phyloP scores from a whole-genome alignment of 2,329 filamentous ascomycete genomes.

The Phyllosticta citriasiana region DNA sequence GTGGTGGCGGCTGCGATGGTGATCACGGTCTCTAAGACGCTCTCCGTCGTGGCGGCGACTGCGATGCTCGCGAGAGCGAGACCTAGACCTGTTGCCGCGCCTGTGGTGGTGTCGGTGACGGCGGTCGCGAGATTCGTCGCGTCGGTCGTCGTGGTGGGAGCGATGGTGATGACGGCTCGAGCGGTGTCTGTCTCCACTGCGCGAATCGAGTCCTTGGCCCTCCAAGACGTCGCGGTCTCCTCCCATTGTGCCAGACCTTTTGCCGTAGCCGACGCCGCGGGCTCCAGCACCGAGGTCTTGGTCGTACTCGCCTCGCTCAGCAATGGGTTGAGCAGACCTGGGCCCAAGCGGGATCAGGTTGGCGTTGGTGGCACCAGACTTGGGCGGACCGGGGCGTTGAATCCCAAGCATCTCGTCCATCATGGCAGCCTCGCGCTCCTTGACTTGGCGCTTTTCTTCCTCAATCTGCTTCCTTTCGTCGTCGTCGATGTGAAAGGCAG shows the following conservation, averaged over 20 bases:
- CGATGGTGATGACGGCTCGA: background rate
- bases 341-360: conserved; percentile 50
- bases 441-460: conserved; percentile 71
- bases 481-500: conserved; percentile 12
- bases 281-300: conserved; percentile 10
- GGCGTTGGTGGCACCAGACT: conserved; percentile 48
- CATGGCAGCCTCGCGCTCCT: conserved; percentile 88
- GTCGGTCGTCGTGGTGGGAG: background rate
- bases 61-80: background rate
- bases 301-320: conserved; percentile 27
- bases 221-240: conserved; percentile 16
- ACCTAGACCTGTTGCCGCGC: background rate
- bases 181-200: background rate
- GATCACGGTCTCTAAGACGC: background rate
- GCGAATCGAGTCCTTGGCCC: background rate
- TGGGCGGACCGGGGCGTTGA: conserved; percentile 50
- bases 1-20: background rate
- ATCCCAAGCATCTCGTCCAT: conserved; percentile 74
- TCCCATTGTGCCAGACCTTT: background rate
- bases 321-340: conserved; percentile 36
- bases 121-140: background rate
- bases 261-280: conserved; percentile 22
- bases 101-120: conserved; percentile 1
- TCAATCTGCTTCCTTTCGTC: conserved; percentile 49
- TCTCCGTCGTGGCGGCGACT: background rate